Conservation (phyloP, 1,284 basidiomycete species). For the Boletus holoroseus region DNA sequence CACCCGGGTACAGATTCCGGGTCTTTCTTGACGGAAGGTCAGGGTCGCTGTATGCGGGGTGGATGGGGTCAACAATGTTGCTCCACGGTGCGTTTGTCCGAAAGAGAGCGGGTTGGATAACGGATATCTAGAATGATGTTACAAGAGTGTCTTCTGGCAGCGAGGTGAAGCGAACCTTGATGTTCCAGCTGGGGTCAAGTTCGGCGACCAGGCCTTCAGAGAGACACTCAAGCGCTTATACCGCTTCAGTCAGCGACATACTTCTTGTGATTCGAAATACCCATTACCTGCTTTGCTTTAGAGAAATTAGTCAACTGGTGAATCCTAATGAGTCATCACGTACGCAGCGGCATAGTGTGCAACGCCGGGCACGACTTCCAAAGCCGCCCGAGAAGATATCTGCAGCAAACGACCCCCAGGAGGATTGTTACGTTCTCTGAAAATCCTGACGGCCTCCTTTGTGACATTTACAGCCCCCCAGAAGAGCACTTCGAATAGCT, state of each 20-base stretch:
- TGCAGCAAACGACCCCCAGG: slow-evolving; percentile 33
- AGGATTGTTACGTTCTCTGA: slow-evolving; percentile 36
- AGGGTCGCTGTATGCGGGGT: slow-evolving; percentile 22
- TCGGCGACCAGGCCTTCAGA: slow-evolving; percentile 25
- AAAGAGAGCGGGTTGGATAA: slow-evolving; percentile 30
- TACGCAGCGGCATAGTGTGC: slow-evolving; percentile 31
- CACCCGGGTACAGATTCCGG: slow-evolving; percentile 13
- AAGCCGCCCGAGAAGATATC: slow-evolving; percentile 18
- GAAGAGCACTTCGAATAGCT: slow-evolving; percentile 34
- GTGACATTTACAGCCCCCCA: slow-evolving; percentile 36
- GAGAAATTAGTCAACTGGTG: slow-evolving; percentile 1
- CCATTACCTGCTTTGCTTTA: slow-evolving; percentile 26
- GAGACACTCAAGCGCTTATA: slow-evolving; percentile 28
- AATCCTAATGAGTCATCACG: slow-evolving; percentile 7
- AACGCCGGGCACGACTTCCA: slow-evolving; percentile 15
- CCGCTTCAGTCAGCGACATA: slow-evolving; percentile 6
- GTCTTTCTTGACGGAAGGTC: slow-evolving; percentile 17
- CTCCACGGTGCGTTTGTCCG: slow-evolving; percentile 15
- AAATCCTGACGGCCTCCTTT: slow-evolving; percentile 34
- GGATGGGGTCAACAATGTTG: slow-evolving; percentile 10
- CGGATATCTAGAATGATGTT: slow-evolving; percentile 19
- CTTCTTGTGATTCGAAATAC: background rate
- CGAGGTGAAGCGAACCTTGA: slow-evolving; percentile 19
- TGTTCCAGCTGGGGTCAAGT: slow-evolving; percentile 29
- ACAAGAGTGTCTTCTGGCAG: background rate